Conservation (phyloP, 495 filamentous ascomycete species). For the Rostrohypoxylon terebratum region DNA sequence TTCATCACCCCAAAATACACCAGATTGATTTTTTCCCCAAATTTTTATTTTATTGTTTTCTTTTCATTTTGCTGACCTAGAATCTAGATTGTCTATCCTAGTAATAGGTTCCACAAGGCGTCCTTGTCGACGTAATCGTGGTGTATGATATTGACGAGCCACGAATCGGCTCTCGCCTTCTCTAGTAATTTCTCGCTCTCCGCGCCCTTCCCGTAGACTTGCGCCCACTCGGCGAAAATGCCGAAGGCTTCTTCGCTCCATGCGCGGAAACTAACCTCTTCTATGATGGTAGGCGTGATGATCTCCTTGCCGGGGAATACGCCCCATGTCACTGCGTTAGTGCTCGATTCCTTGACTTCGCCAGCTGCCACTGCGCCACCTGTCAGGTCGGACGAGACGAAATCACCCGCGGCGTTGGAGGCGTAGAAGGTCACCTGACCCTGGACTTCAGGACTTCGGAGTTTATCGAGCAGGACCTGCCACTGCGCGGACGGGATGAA, state of each 20-base stretch:
- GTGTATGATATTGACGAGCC: slow-evolving; percentile 92
- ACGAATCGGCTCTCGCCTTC: slow-evolving; percentile 72
- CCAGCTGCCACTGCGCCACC: slow-evolving; percentile 40
- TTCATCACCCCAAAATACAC: slow-evolving; percentile 15
- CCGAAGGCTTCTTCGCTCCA: slow-evolving; percentile 97
- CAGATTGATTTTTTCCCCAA: slow-evolving; percentile 3
- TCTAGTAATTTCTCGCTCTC: slow-evolving; percentile 75
- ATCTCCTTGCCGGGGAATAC: slow-evolving; percentile 97
- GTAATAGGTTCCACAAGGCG: slow-evolving; percentile 71
- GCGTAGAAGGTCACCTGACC: slow-evolving; percentile 87
- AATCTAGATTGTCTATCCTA: slow-evolving; percentile 37
- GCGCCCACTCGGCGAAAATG: slow-evolving; percentile 94
- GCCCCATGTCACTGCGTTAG: slow-evolving; percentile 98
- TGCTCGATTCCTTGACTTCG: slow-evolving; percentile 57
- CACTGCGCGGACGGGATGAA: slow-evolving; percentile 82
- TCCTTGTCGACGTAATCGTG: slow-evolving; percentile 79
- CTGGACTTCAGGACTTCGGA: slow-evolving; percentile 65
- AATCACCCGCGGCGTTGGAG: slow-evolving; percentile 75
- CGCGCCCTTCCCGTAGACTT: slow-evolving; percentile 77
- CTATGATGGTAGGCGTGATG: slow-evolving; percentile 96
- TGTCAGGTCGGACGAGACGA: slow-evolving; percentile 70
- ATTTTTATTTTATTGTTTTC: background rate
- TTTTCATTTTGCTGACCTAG: background rate
- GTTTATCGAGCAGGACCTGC: slow-evolving; percentile 68
- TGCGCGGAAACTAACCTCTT: slow-evolving; percentile 92